These are phyloP conservation scores for Tulasnella sp. DNA, from an alignment of 768 basidiomycete genomes.

Conservation along the genomic window DNA sequence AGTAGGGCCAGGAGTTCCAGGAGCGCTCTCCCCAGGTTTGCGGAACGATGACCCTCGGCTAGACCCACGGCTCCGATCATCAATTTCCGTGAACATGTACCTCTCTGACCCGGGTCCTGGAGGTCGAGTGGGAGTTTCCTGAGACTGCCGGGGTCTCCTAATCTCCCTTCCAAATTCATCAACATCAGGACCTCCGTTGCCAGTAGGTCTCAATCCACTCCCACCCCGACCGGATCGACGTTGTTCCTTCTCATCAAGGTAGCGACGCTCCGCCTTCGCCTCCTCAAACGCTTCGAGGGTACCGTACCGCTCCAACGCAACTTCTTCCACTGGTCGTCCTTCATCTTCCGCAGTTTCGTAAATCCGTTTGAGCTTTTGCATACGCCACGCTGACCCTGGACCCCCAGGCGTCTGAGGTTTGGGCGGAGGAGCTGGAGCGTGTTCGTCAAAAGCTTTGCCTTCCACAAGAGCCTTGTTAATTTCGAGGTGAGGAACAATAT, in stretches of 20 bases:
- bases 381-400: slow-evolving; percentile 92
- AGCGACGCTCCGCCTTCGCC: slow-evolving; percentile 74
- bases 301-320: slow-evolving; percentile 85
- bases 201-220: slow-evolving; percentile 26
- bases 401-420: slow-evolving; percentile 66
- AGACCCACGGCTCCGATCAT: slow-evolving; percentile 48
- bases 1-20: slow-evolving; percentile 46
- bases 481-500: slow-evolving; percentile 48
- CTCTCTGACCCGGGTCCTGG: slow-evolving; percentile 27
- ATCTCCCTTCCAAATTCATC: slow-evolving; percentile 30
- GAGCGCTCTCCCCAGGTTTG: slow-evolving; percentile 58
- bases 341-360: slow-evolving; percentile 90
- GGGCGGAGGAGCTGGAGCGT: slow-evolving; percentile 35
- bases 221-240: slow-evolving; percentile 38
- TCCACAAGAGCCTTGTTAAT: slow-evolving; percentile 52
- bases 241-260: slow-evolving; percentile 75
- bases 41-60: slow-evolving; percentile 80
- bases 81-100: slow-evolving; percentile 61
- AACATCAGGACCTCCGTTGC: slow-evolving; percentile 34
- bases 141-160: slow-evolving; percentile 33
- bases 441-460: slow-evolving; percentile 35
- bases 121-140: slow-evolving; percentile 34
- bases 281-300: slow-evolving; percentile 79
- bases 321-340: slow-evolving; percentile 56
- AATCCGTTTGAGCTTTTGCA: slow-evolving; percentile 88